Evolutionary conservation across 495 filamentous ascomycete genomes (phyloP).

Genomic region (Xylaria sp.): DNA sequence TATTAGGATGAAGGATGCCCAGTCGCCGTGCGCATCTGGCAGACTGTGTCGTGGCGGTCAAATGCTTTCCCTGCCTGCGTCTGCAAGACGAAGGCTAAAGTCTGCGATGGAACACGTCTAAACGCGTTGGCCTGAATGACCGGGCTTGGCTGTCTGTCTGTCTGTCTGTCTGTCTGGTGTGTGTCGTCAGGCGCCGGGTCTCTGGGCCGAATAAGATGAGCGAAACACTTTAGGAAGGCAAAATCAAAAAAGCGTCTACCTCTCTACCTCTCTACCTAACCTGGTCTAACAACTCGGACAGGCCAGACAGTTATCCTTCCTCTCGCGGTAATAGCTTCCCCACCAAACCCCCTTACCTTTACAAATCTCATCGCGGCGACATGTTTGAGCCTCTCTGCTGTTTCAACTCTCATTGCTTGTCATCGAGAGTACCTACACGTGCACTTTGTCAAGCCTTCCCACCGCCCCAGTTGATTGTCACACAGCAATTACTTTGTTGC

Average conservation of each 20-base stretch:
- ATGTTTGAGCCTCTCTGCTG: not conserved
- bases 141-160: not conserved
- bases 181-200: not conserved
- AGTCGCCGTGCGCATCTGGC: not conserved
- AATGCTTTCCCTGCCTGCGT: not conserved
- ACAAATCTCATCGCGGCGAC: not conserved
- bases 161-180: no score
- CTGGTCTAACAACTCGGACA: not conserved
- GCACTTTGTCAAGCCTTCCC: slow-evolving; percentile 9
- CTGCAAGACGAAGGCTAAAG: not conserved
- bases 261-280: no score
- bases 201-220: not conserved
- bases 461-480: not conserved
- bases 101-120: not conserved
- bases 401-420: not conserved
- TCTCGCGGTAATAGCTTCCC: not conserved
- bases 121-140: not conserved
- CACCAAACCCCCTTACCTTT: not conserved
- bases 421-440: not conserved
- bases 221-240: slow-evolving; percentile 1
- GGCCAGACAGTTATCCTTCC: not conserved
- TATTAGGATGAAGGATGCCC: slow-evolving; percentile 9
- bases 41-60: slow-evolving; percentile 9
- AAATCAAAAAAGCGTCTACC: not conserved
- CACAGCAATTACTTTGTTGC: not conserved